Evolutionary conservation across 805 yeast genomes (phyloP).

Genomic region (Lipomyces spencermartinsiae): DNA sequence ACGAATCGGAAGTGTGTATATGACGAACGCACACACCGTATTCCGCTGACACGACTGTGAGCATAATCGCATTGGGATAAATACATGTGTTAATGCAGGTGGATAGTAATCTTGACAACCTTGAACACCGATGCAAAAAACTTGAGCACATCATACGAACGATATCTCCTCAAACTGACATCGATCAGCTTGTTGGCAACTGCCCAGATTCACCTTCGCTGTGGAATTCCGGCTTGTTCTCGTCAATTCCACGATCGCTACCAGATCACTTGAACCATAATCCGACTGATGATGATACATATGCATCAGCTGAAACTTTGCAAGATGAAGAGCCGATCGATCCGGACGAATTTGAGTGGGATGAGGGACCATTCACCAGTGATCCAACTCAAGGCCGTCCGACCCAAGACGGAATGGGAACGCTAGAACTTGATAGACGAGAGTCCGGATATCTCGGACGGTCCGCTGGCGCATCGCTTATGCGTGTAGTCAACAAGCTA

Average conservation of each 20-base stretch:
- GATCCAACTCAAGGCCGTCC: not conserved
- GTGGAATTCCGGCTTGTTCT: no score
- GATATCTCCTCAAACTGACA: not conserved
- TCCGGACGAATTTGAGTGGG: not conserved
- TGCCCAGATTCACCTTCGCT: not conserved
- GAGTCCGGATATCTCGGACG: slow-evolving; percentile 44
- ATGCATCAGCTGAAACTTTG: not conserved
- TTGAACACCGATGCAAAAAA: not conserved
- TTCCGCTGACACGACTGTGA: slow-evolving; percentile 16
- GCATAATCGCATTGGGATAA: not conserved
- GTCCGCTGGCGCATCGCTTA: slow-evolving; percentile 33
- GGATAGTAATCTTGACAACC: not conserved
- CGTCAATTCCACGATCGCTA: not conserved
- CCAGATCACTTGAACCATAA: not conserved
- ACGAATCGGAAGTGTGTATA: slow-evolving; percentile 27
- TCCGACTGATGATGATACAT: not conserved
- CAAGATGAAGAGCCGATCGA: not conserved
- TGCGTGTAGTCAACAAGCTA: not conserved
- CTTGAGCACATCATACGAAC: not conserved
- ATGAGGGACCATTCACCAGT: not conserved
- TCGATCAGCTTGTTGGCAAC: not conserved
- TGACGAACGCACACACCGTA: slow-evolving; percentile 25
- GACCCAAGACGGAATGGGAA: slow-evolving; percentile 57
- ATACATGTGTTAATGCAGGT: not conserved
- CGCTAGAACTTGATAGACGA: slow-evolving; percentile 58